These are phyloP conservation scores for Podospora conica DNA, from an alignment of 495 filamentous ascomycete genomes.

Conservation along the genomic window DNA sequence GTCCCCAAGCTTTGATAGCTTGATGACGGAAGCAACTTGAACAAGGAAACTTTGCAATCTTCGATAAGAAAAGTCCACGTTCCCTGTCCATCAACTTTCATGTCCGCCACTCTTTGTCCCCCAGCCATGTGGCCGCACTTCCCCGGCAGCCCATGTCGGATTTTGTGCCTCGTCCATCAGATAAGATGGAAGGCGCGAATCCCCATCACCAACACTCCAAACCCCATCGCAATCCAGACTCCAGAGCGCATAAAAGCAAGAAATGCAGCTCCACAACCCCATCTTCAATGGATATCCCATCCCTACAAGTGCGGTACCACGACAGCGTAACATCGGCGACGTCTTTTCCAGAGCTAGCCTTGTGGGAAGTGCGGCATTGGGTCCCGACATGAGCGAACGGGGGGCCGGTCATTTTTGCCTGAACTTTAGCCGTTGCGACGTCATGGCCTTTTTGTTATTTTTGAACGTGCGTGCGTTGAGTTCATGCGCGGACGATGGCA, in stretches of 20 bases:
- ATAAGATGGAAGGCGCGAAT: background rate
- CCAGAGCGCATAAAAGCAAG: background rate
- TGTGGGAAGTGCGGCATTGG: background rate
- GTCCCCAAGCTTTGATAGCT: background rate
- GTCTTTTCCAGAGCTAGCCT: background rate
- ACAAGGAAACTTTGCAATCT: background rate
- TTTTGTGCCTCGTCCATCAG: background rate
- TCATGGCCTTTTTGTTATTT: background rate
- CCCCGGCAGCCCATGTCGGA: background rate
- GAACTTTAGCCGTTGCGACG: slow-evolving; percentile 5
- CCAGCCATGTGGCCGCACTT: background rate
- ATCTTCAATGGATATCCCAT: too few relatives aligned
- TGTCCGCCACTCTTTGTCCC: background rate
- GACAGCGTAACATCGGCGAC: background rate
- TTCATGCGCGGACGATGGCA: background rate
- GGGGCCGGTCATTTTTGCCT: slow-evolving; percentile 12
- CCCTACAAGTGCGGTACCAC: background rate
- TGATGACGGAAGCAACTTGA: background rate
- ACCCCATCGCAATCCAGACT: background rate
- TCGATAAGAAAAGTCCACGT: background rate
- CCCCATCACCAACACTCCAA: background rate
- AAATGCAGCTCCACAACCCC: background rate
- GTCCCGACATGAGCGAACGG: background rate
- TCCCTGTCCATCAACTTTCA: background rate
- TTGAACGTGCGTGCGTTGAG: too few relatives aligned